Conservation (phyloP, 352 stramenopile genomes). For the Aphanomyces cochlioides region DNA sequence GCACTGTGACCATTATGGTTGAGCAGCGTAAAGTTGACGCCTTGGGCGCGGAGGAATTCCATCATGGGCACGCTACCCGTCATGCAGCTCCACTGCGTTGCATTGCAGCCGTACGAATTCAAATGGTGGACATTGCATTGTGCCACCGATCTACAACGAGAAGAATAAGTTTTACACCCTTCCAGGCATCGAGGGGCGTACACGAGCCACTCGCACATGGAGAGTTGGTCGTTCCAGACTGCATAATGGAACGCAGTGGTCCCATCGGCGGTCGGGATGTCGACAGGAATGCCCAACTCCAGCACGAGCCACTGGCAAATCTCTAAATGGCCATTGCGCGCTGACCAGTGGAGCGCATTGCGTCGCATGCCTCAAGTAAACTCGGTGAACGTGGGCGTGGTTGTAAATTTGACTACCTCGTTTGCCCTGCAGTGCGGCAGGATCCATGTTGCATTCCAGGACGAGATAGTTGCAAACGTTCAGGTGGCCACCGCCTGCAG, state of each 20-base stretch:
- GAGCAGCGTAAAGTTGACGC: slow-evolving; percentile 7
- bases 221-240: slow-evolving; percentile 14
- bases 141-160: not conserved
- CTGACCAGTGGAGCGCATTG: slow-evolving; percentile 20
- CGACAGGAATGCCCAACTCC: not conserved
- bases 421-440: slow-evolving; percentile 9
- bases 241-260: slow-evolving; percentile 23
- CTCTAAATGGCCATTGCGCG: slow-evolving; percentile 15
- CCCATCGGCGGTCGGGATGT: slow-evolving; percentile 7
- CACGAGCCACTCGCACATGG: slow-evolving; percentile 12
- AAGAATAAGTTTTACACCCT: not conserved
- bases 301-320: not conserved
- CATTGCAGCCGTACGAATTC: slow-evolving; percentile 25
- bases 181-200: not conserved
- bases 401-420: slow-evolving; percentile 1
- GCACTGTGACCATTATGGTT: slow-evolving; percentile 25
- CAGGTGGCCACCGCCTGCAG: slow-evolving; percentile 10
- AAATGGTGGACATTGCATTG: slow-evolving; percentile 12
- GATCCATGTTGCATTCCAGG: not conserved
- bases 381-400: not conserved
- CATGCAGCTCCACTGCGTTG: slow-evolving; percentile 16
- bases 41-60: not conserved
- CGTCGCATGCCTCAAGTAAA: slow-evolving; percentile 1
- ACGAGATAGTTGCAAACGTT: slow-evolving; percentile 12
- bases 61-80: slow-evolving; percentile 13